Base-by-base conservation (phyloP, 805 yeast species). In the Saturnispora gosingensis region DNA sequence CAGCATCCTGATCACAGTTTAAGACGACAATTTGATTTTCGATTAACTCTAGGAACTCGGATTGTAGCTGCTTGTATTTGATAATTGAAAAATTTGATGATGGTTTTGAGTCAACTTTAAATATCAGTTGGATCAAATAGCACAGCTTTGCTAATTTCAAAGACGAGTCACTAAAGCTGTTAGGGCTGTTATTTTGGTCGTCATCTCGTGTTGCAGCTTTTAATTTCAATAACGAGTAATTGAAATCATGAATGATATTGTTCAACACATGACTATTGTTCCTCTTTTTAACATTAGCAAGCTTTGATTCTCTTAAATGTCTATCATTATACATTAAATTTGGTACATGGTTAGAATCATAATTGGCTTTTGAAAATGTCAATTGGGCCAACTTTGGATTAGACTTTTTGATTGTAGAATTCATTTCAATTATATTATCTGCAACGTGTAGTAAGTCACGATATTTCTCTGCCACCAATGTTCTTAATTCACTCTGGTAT, bases 371-470 rank as follows among this genome's bases (percentile, higher is more conserved):
- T 25, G 56, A 50, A 49, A 64, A 68, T 0, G 67, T 56, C 47
- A 69, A 50, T 16, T 60, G 56, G n/a, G 59, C 56, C 35, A 69
- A 51, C 39, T 58, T 45, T 13, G 56, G 52, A 50, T 68, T 67
- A 45, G 65, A 61, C 1, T 38, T 25, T 3, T 36, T 54, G 0
- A 66, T 57, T 35, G 66, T 55, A 4, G 59, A 57, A 50, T 67
- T 62, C 71, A 69, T 67, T 4, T 57, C 55, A 25, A 67, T 65
- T 5, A 69, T 67, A 53, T 69, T 66, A 57, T 69, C 72, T 1
- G 72, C 72, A 20, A 66, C 72, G 30, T 62, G 59, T 13, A 69
- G 49, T 40, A 69, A 58, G 48, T 69, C 72, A 47, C 72, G 55
- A 46, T 69, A 69, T 50, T 67, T 69, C 43, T 49, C 54, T 11